Percentiles rank a stretch among this genome's conserved stretches.
Evolutionary conservation across 2,329 filamentous ascomycete genomes (phyloP).

Genomic region (Cercospora citrullina): DNA sequence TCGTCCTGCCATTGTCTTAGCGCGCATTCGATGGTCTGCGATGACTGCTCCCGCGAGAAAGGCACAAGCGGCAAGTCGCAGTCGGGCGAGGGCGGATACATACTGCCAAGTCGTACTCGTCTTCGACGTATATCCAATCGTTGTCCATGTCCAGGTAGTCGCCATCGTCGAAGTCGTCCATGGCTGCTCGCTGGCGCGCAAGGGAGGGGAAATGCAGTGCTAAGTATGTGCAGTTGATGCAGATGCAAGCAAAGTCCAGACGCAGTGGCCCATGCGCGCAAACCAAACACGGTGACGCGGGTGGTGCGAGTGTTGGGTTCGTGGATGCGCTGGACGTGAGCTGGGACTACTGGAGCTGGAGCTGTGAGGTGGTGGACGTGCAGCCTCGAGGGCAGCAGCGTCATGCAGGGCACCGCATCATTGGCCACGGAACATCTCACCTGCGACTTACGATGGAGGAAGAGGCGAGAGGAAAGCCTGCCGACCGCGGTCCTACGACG

Average conservation of each 20-base stretch:
- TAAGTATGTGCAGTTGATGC: background rate
- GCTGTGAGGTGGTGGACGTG: background rate
- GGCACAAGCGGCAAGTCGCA: constrained; percentile 16
- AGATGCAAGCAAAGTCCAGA: background rate
- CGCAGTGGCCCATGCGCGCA: constrained; percentile 4
- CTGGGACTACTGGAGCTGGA: background rate
- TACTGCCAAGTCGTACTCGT: constrained; percentile 44
- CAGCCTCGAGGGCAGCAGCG: background rate
- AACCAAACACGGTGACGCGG: background rate
- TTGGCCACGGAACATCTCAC: background rate
- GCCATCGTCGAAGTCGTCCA: constrained; percentile 41
- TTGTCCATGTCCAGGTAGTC: constrained; percentile 44
- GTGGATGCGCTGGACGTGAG: background rate
- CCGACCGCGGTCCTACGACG: background rate
- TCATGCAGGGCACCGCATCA: background rate
- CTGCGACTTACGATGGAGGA: background rate
- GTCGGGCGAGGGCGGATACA: constrained; percentile 26
- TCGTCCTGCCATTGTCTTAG: constrained; percentile 44
- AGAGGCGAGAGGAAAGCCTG: background rate
- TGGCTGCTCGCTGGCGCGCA: constrained; percentile 8
- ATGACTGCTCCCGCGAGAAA: background rate
- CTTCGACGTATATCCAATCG: constrained; percentile 50
- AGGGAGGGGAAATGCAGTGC: background rate
- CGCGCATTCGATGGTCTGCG: background rate
- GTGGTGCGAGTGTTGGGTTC: background rate